phyloP scores from a whole-genome alignment of 805 yeast genomes.

The Suhomyces pyralidae region DNA sequence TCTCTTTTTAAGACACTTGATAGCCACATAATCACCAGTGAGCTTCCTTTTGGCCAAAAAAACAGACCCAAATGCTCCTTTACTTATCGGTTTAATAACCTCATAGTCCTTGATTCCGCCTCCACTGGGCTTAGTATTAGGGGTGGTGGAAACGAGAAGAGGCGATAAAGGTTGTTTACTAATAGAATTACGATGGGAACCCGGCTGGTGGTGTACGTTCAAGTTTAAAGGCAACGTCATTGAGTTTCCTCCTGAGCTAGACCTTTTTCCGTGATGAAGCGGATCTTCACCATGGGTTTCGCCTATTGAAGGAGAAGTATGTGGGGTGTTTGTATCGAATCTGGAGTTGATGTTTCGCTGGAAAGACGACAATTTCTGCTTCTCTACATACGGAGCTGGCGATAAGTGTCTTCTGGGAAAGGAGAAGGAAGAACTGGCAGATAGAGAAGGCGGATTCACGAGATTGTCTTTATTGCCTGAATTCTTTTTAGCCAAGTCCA shows the following conservation, averaged over 20 bases:
- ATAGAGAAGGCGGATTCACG: constrained; percentile 1
- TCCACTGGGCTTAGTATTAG: constrained; percentile 46
- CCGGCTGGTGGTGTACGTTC: not conserved
- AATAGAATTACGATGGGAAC: not conserved
- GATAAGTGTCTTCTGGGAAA: constrained; percentile 61
- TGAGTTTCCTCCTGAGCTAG: constrained; percentile 17
- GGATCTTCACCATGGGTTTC: constrained; percentile 9
- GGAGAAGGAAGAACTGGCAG: constrained; percentile 27
- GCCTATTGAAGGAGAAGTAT: constrained; percentile 11
- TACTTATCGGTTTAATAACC: constrained; percentile 86
- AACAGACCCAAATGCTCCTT: constrained; percentile 97
- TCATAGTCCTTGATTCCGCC: constrained; percentile 88
- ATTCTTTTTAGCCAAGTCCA: constrained; percentile 23
- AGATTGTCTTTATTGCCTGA: constrained; percentile 11
- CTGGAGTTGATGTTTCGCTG: constrained; percentile 45
- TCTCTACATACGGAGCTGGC: constrained; percentile 44
- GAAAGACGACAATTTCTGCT: constrained; percentile 58
- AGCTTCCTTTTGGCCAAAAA: constrained; percentile 76
- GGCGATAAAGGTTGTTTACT: constrained; percentile 76
- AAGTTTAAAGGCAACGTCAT: not conserved
- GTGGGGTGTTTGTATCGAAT: constrained; percentile 12
- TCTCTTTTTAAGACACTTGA: constrained; percentile 83
- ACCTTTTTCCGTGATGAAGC: constrained; percentile 14
- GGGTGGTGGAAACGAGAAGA: constrained; percentile 62
- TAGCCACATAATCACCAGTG: constrained; percentile 95